Evolutionary conservation across 495 filamentous ascomycete species (phyloP).

Genomic region (Staphylotrichum tortipilum): DNA sequence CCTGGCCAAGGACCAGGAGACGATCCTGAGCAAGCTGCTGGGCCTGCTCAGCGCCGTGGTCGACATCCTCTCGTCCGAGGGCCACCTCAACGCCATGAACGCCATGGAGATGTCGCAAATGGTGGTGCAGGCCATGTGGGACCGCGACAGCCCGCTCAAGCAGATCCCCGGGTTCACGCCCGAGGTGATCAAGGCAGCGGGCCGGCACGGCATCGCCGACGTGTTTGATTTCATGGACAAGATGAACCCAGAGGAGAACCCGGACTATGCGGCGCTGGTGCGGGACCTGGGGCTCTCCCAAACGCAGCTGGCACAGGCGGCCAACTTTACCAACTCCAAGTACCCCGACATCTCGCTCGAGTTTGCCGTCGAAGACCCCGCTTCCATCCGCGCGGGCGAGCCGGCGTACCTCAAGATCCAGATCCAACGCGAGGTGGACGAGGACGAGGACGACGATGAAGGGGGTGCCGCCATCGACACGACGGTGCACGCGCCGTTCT

Average conservation of each 20-base stretch:
- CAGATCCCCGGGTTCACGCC: constrained; percentile 93
- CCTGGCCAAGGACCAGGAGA: constrained; percentile 92
- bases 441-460: constrained; percentile 60
- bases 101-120: constrained; percentile 99
- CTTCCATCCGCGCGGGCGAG: constrained; percentile 67
- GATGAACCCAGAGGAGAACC: constrained; percentile 89
- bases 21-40: constrained; percentile 76
- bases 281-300: constrained; percentile 71
- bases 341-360: constrained; percentile 91
- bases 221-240: constrained; percentile 98
- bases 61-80: constrained; percentile 92
- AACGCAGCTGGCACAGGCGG: constrained; percentile 77
- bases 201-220: constrained; percentile 73
- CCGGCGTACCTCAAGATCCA: constrained; percentile 79
- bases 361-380: constrained; percentile 75
- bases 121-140: constrained; percentile 99
- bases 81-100: constrained; percentile 91
- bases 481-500: constrained; percentile 92
- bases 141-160: constrained; percentile 90
- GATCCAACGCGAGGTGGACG: constrained; percentile 75
- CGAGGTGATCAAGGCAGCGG: constrained; percentile 73
- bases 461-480: no score
- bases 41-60: constrained; percentile 86
- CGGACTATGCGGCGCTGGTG: constrained; percentile 64
- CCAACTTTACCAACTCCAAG: constrained; percentile 90